Base-by-base conservation (phyloP, 257 asterid species). In the Marsdenia floribunda region DNA sequence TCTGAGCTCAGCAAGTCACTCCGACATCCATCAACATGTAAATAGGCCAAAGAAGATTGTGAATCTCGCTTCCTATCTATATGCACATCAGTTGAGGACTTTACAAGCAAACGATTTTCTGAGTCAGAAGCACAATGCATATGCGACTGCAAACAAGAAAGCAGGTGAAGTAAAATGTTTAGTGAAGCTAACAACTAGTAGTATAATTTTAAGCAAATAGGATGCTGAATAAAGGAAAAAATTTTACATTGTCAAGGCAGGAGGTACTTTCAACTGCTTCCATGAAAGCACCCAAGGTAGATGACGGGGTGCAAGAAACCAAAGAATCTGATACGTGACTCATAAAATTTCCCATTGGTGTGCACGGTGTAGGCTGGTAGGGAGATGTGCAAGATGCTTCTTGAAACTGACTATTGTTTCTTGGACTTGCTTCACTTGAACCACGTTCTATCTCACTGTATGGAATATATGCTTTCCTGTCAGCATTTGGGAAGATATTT, bases 381-480 rank as follows among this genome's bases (percentile, higher is more conserved):
- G 65, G 29, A 73, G 77, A 73, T 40, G 44, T 55, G 68, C 69
- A n/a, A 21, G 60, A 33, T 50, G 76, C 73, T 29, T 52, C 81
- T 55, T 42, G 38, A 29, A 44, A 29, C 63, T 12, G 81, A 73
- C 46, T 21, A 44, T 46, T 58, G 53, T 29, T 26, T 38, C 69
- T 52, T 44, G 70, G 61, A 70, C 37, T 35, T 42, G 44, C 85
- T 74, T 77, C 76, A 24, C 76, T 72, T 57, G 71, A 67, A 49
- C 67, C 86, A 38, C 74, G 79, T 21, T 83, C 79, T 73, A 82
- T 80, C 68, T 87, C 82, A 69, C 89, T 83, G 76, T 90, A 93
- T 52, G 97, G 97, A 73, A 79, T 3, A 80, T 94, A 92, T 61
- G 83, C 86, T 53, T 86, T 90, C 73, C 70, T 75, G 74, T 79